Conservation (phyloP, 306 rosid species). For the Trifolium pratense region DNA sequence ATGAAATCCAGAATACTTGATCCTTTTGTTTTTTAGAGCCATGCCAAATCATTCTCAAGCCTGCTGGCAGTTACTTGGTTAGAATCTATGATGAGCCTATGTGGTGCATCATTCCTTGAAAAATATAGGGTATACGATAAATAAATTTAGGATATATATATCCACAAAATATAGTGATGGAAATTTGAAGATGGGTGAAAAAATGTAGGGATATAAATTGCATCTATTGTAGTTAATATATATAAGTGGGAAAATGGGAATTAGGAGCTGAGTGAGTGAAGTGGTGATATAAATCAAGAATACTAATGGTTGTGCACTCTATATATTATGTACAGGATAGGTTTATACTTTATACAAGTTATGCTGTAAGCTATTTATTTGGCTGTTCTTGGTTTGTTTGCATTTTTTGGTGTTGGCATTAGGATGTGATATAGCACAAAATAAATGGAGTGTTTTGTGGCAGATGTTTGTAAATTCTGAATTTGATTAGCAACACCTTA, state of each 20-base stretch:
- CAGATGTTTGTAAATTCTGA: constrained; percentile 5
- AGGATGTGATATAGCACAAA: constrained; percentile 33
- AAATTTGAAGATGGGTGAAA: not conserved
- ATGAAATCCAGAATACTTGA: constrained; percentile 6
- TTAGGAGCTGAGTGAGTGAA: not conserved
- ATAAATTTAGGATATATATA: not conserved
- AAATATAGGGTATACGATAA: not conserved
- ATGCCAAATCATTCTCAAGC: constrained; percentile 10
- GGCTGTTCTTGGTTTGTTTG: constrained; percentile 32
- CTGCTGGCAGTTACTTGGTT: constrained; percentile 12
- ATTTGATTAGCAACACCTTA: constrained; percentile 10
- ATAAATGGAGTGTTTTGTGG: constrained; percentile 3
- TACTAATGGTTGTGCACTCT: not conserved
- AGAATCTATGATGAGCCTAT: not conserved
- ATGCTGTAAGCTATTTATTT: constrained; percentile 37
- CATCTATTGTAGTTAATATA: not conserved
- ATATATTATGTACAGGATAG: not conserved
- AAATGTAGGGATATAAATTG: not conserved
- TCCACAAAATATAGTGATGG: not conserved
- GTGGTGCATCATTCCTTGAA: not conserved
- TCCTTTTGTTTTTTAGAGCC: constrained; percentile 29
- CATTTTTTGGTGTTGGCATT: constrained; percentile 18
- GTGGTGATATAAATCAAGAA: constrained; percentile 3
- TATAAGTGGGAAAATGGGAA: not conserved
- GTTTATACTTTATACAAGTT: constrained; percentile 31